Percentiles rank a stretch among this genome's conserved stretches.
Evolutionary conservation across 306 rosid genomes (phyloP).

Genomic region (Comarum palustre): DNA sequence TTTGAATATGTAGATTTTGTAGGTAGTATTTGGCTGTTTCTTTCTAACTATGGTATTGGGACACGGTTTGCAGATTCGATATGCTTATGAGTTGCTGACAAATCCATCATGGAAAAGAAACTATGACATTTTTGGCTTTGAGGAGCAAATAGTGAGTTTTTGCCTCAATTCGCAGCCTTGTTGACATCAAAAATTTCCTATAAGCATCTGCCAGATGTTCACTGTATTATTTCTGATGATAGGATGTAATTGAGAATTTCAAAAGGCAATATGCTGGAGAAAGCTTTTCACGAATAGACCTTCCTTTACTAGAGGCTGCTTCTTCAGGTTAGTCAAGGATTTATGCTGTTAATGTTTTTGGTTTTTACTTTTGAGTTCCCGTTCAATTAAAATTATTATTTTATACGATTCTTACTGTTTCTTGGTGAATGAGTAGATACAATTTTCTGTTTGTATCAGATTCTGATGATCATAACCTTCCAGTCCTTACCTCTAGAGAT

Average conservation of each 20-base stretch:
- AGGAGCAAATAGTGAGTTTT: conserved; percentile 72
- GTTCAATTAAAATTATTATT: not conserved
- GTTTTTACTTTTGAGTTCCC: not conserved
- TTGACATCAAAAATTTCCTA: not conserved
- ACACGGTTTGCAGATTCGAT: conserved; percentile 54
- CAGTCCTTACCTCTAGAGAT: conserved; percentile 47
- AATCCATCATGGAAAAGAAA: conserved; percentile 77
- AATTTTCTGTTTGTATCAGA: conserved; percentile 33
- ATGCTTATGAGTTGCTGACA: conserved; percentile 86
- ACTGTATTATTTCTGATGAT: conserved; percentile 23
- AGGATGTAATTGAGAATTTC: conserved; percentile 68
- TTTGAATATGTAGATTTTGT: conserved; percentile 4
- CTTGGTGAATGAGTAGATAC: conserved; percentile 19
- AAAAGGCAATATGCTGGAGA: conserved; percentile 52
- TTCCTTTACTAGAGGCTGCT: conserved; percentile 58
- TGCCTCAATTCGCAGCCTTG: conserved; percentile 14
- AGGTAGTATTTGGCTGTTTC: conserved; percentile 19
- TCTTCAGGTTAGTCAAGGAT: conserved; percentile 52
- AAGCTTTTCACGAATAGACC: conserved; percentile 43
- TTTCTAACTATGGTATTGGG: not conserved
- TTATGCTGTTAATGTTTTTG: conserved; percentile 1
- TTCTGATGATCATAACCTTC: conserved; percentile 43
- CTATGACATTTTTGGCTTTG: conserved; percentile 75
- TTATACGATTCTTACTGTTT: conserved; percentile 1
- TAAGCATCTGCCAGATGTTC: not conserved